Base-by-base conservation (phyloP, 768 basidiomycete species). In the Naganishia randhawae region DNA sequence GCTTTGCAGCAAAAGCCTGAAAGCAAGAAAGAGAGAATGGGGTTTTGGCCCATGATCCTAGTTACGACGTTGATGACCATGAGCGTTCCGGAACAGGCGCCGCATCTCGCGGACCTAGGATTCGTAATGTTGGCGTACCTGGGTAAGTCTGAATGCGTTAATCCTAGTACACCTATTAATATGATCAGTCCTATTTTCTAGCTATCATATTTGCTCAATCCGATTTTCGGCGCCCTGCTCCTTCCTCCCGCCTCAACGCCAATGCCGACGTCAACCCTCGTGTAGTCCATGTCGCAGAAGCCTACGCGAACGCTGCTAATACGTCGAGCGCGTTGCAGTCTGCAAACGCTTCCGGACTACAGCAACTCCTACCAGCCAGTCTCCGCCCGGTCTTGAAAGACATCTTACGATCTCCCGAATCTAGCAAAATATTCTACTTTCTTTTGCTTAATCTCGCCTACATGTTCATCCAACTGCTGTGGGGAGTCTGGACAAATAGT, bases 351-450 rank as follows among this genome's bases (percentile, higher is more conserved):
- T 31, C 66, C 54, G 50, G 25, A 16, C 57, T 61, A n/a, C 57
- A 41, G 22, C 57, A 61, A 42, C 57, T 79, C 73, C 31, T 81
- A 65, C 73, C 78, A 66, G 48, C 76, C 68, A 39, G 50, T 71
- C 71, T 78, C 68, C 63, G 81, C 50, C 75, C 81, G 14, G 92
- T 96, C 78, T 82, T 97, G 63, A 94, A 95, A 76, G 88, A 90
- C 13, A 91, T 99, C 66, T 83, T 98, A 41, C 87, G 89, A 22
- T 95, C 95, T 73, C 86, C 88, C 3, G 93, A 98, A 77, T 94
- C 92, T 22, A 85, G 92, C 73, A 90, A 90, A 80, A 98, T 99
- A 67, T 97, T 94, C 80, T 97, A 95, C 80, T 99, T 99, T 81
- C 83, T 98, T 57, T 84, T 94, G 80, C 83, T 99, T 54, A 99